Percentiles rank a stretch among this genome's conserved stretches.
phyloP scores from a whole-genome alignment of 2,329 filamentous ascomycete genomes.

The Penicillium frequentans region DNA sequence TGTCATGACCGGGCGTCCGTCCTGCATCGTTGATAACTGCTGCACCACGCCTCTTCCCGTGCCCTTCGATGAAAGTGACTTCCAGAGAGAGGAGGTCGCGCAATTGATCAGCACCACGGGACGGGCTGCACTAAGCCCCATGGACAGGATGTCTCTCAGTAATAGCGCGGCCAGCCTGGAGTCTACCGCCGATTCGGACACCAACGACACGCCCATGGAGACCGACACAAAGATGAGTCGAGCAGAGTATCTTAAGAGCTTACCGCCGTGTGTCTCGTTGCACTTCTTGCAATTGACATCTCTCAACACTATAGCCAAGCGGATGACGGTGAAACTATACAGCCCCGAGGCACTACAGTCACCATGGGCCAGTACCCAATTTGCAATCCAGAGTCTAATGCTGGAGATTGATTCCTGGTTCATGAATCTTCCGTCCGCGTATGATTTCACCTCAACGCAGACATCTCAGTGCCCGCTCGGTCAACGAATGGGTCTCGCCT shows the following conservation, averaged over 20 bases:
- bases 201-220: conserved; percentile 14
- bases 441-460: conserved; percentile 42
- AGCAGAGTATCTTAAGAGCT: conserved; percentile 37
- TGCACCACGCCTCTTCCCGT: conserved; percentile 45
- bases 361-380: conserved; percentile 41
- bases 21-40: conserved; percentile 42
- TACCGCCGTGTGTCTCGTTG: conserved; percentile 39
- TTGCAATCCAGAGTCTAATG: conserved; percentile 38
- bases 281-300: conserved; percentile 43
- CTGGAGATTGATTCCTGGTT: conserved; percentile 43
- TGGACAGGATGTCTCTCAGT: conserved; percentile 22
- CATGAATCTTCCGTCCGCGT: conserved; percentile 37
- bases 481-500: conserved; percentile 41
- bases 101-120: conserved; percentile 27
- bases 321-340: conserved; percentile 41
- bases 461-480: conserved; percentile 34
- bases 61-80: conserved; percentile 43
- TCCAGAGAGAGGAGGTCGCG: conserved; percentile 32
- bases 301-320: conserved; percentile 38
- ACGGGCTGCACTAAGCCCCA: conserved; percentile 18
- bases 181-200: conserved; percentile 19
- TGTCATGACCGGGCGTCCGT: conserved; percentile 46
- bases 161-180: conserved; percentile 24
- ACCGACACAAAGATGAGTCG: conserved; percentile 23
- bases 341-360: conserved; percentile 36